phyloP scores from a whole-genome alignment of 2,329 filamentous ascomycete species.

The Chrysosporium keratinophilum region DNA sequence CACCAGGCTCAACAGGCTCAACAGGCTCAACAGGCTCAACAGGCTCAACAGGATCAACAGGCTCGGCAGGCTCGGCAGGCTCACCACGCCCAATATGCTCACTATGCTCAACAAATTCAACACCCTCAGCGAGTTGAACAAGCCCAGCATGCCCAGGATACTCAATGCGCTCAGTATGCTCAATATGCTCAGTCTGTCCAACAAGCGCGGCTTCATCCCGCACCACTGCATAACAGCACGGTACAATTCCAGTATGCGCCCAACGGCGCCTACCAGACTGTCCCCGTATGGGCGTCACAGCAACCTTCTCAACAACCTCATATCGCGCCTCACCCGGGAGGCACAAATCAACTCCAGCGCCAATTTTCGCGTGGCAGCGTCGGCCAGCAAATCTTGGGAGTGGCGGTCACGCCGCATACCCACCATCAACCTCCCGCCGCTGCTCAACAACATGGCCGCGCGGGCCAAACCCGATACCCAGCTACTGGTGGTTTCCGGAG shows the following conservation, averaged over 20 bases:
- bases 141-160: too few species aligned
- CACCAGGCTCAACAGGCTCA: too few species aligned
- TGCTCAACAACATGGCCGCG: background rate
- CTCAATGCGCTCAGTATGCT: too few species aligned
- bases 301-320: background rate
- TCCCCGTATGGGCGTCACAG: background rate
- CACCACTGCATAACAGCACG: background rate
- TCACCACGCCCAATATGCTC: background rate
- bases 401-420: background rate
- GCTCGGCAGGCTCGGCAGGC: background rate
- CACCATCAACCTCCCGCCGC: background rate
- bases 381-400: background rate
- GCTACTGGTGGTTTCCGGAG: background rate
- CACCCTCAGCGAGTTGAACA: too few species aligned
- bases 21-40: too few species aligned
- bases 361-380: background rate
- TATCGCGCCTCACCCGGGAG: background rate
- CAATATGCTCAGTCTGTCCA: too few species aligned
- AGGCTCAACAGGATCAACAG: too few species aligned
- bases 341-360: background rate
- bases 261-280: background rate
- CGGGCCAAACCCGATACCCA: background rate
- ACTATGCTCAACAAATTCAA: too few species aligned
- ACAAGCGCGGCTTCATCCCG: background rate
- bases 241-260: background rate